Evolutionary conservation across 768 basidiomycete genomes (phyloP), one percentile per base, ranked within the genome.

Genomic region (Mycena maculata): DNA sequence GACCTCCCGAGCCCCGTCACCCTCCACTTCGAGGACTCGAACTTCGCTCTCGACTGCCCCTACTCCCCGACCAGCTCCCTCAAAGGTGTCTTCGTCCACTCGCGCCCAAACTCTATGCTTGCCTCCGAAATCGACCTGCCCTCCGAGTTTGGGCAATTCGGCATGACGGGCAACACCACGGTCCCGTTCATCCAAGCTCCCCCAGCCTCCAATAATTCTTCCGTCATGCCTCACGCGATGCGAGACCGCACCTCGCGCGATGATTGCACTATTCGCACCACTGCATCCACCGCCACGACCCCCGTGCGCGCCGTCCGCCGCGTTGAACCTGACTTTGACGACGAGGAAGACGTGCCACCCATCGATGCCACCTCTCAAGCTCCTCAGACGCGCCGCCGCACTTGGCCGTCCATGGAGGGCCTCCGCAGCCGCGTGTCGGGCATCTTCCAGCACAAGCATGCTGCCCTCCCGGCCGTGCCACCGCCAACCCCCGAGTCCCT

Each of bases 351-450:
- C 10, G 62, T 49, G 39, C 48, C 55, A 57, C 48, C 55, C 55
- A 42, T 22, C 44, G 38, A 23, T 25, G 20, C 28, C 3, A 5
- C 23, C 8, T n/a, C 60, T 18, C 42, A 33, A 9, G 45, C 23
- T 9, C 53, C 38, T 15, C 25, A 33, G 8, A 10, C 20, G 23
- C 42, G 50, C 1, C 54, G 60, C 48, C 27, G 66, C 48, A 62
- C 66, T 23, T 67, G 66, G 66, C 48, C 66, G 2, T 28, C 42
- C 7, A 55, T 66, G 42, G 36, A 22, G 4, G 1, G 16, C 33
- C 41, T 63, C 15, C 60, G 65, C 42, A 28, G 60, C n/a, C 53
- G 59, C 60, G 60, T 67, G 28, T 67, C 66, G 12, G 66, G 60
- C 13, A 59, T 67, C 38, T 67, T 67, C 60, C 54, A 58, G 15